A percentile compares a stretch with the other conserved stretches of the same genome.
These are phyloP conservation scores for Debaryomyces singareniensis DNA, from an alignment of 1,139 yeast species.

Conservation along the genomic window DNA sequence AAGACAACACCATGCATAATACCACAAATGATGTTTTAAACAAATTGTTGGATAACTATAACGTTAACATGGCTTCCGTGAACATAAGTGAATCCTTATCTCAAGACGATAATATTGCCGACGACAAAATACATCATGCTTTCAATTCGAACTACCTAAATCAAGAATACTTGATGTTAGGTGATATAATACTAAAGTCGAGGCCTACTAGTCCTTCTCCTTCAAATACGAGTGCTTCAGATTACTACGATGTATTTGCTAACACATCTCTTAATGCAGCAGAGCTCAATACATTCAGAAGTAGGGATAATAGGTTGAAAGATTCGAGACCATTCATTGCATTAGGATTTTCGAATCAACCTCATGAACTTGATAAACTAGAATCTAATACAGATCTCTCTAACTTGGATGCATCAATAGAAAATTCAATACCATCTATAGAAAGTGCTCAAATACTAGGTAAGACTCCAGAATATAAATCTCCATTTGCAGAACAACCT, in stretches of 20 bases:
- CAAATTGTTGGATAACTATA: slow-evolving; percentile 15
- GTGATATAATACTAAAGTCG: slow-evolving; percentile 45
- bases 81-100: slow-evolving; percentile 12
- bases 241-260: slow-evolving; percentile 10
- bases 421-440: not conserved
- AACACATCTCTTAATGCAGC: slow-evolving; percentile 5
- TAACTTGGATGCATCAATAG: not conserved
- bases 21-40: slow-evolving; percentile 36
- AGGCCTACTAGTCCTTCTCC: slow-evolving; percentile 49
- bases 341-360: slow-evolving; percentile 23
- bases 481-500: slow-evolving; percentile 56
- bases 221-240: slow-evolving; percentile 24
- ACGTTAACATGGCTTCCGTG: slow-evolving; percentile 11
- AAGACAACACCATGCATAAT: slow-evolving; percentile 19
- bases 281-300: not conserved
- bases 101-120: slow-evolving; percentile 1
- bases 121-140: slow-evolving; percentile 6
- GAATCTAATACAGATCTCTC: slow-evolving; percentile 7
- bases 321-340: slow-evolving; percentile 39
- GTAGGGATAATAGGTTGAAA: slow-evolving; percentile 14
- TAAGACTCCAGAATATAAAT: slow-evolving; percentile 25
- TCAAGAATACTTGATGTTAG: slow-evolving; percentile 55
- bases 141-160: slow-evolving; percentile 39
- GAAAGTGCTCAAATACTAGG: slow-evolving; percentile 1
- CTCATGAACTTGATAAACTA: slow-evolving; percentile 1